Evolutionary conservation across 2,329 filamentous ascomycete species (phyloP), one percentile per base, ranked within the genome.

Genomic region (Apiospora malaysiana): DNA sequence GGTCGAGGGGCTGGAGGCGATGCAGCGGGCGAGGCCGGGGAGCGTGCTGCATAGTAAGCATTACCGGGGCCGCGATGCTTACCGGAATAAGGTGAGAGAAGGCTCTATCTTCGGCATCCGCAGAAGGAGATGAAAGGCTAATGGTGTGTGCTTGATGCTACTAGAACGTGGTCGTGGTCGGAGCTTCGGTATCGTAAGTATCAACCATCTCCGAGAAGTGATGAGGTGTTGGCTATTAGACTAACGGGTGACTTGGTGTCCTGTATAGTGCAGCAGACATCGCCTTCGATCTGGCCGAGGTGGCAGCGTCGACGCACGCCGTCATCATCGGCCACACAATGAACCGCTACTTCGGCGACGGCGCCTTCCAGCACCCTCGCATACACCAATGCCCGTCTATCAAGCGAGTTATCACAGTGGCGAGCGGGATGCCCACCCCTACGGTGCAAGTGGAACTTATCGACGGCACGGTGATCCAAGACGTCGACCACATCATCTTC

Each of bases 401-500:
- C 23, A 77, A 82, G 1, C 79, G 81, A 10, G 77, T 90, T n/a
- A 78, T 37, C 2, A 46, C 27, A 3, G 79, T 21, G 47, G 32
- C 27, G 12, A 9, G 25, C 1, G 4, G 5, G 16, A 23, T 32
- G 7, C 2, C 56, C 6, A 0, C 4, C 7, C 16, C 32, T n/a
- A 45, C 45, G 45, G 65, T 23, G 84, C 27, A 86, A 0, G 86
- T 91, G 0, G 82, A 88, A 70, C 88, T 92, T 66, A 81, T 84
- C 45, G 88, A 92, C 72, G 89, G 89, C 1, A 85, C 81, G 0
- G 81, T 77, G 0, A 82, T 90, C 8, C 73, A 82, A 0, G 81
- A 86, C 23, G 86, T 92, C 18, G 90, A 93, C 77, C 77, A 87
- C 74, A 83, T 93, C 72, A 87, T 93, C 73, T 90, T 92, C 71